phyloP scores from a whole-genome alignment of 2,329 filamentous ascomycete genomes.

The Colletotrichum gloeosporioides region DNA sequence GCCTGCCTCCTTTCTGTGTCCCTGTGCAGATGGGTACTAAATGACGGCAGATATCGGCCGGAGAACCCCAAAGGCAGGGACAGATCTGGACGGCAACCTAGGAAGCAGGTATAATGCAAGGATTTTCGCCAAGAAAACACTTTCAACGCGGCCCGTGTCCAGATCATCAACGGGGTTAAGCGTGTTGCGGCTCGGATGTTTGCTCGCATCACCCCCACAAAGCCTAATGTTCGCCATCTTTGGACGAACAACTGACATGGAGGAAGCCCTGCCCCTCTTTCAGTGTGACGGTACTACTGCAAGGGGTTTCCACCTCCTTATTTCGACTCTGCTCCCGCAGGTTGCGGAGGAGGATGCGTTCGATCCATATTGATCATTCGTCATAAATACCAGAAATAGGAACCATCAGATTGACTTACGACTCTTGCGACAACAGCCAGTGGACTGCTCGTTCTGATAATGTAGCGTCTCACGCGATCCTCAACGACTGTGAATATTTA shows the following conservation, averaged over 20 bases:
- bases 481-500: fast-evolving
- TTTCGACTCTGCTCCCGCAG: neutral
- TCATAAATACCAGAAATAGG: neutral
- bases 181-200: neutral
- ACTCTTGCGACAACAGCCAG: neutral
- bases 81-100: neutral
- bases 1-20: neutral
- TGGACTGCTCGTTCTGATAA: neutral
- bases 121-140: neutral
- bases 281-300: neutral
- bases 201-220: neutral
- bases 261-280: neutral
- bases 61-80: neutral
- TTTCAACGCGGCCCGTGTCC: neutral
- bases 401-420: neutral
- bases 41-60: neutral
- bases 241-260: neutral
- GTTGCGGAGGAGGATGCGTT: neutral
- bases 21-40: neutral
- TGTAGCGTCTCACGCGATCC: neutral
- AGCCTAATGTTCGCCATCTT: neutral
- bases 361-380: neutral
- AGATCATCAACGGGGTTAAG: neutral
- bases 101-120: neutral
- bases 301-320: neutral